Evolutionary conservation across 352 stramenopile genomes (phyloP).

Genomic region (Phytophthora macrochlamydospora): DNA sequence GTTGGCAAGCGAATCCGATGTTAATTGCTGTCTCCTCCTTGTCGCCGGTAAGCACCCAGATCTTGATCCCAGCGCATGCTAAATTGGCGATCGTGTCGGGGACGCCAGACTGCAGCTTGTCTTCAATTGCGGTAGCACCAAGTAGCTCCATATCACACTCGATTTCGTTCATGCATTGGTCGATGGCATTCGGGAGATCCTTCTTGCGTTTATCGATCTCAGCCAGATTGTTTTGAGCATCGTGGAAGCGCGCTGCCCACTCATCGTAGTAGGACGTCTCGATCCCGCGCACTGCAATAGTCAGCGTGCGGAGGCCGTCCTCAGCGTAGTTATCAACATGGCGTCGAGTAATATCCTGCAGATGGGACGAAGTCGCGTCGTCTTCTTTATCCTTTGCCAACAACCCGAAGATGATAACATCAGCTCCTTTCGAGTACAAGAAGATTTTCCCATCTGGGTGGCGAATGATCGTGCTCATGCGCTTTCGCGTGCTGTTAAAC

Average conservation of each 20-base stretch:
- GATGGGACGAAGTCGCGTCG: conserved; percentile 23
- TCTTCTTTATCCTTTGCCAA: conserved; percentile 41
- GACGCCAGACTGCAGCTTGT: conserved; percentile 93
- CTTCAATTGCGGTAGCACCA: conserved; percentile 93
- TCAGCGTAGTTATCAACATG: conserved; percentile 88
- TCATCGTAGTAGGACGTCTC: conserved; percentile 47
- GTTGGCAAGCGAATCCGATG: conserved; percentile 91
- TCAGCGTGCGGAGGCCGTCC: conserved; percentile 88
- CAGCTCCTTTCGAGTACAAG: conserved; percentile 78
- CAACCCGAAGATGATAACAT: conserved; percentile 70
- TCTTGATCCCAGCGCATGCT: conserved; percentile 87
- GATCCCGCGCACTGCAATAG: conserved; percentile 80
- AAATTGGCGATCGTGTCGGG: conserved; percentile 88
- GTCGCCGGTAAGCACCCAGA: conserved; percentile 95
- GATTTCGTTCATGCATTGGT: conserved; percentile 83
- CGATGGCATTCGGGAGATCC: conserved; percentile 72
- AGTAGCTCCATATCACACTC: conserved; percentile 85
- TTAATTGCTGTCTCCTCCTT: conserved; percentile 96
- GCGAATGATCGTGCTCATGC: conserved; percentile 92
- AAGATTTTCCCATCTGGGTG: conserved; percentile 62
- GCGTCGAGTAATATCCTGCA: conserved; percentile 46
- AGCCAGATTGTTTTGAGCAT: conserved; percentile 68
- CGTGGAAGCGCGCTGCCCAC: conserved; percentile 68
- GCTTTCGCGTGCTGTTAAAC: conserved; percentile 93
- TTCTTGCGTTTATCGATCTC: conserved; percentile 86